Evolutionary conservation across 2,329 filamentous ascomycete genomes (phyloP).

Genomic region (Eutypella sp.): DNA sequence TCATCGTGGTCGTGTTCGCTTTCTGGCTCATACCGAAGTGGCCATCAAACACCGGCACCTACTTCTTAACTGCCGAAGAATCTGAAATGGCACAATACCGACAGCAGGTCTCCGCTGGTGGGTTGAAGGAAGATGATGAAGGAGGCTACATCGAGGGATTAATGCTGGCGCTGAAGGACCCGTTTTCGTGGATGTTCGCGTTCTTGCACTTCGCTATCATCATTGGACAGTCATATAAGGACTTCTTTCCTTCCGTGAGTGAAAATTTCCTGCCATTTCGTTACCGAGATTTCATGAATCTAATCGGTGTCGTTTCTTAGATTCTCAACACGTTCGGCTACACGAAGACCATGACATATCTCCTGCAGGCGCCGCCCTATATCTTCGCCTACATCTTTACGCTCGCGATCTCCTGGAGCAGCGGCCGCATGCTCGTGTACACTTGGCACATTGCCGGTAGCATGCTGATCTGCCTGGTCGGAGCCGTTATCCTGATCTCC

Average conservation of each 20-base stretch:
- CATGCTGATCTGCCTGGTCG: constrained; percentile 31
- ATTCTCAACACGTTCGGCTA: constrained; percentile 26
- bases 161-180: constrained; percentile 28
- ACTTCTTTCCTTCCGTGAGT: constrained; percentile 36
- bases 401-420: constrained; percentile 32
- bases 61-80: constrained; percentile 33
- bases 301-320: no score
- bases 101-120: constrained; percentile 30
- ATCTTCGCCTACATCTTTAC: constrained; percentile 37
- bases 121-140: constrained; percentile 30
- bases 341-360: constrained; percentile 27
- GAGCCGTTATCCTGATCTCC: constrained; percentile 37
- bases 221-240: constrained; percentile 36
- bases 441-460: constrained; percentile 36
- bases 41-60: constrained; percentile 26
- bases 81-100: constrained; percentile 33
- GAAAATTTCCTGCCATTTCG: no score
- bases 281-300: background rate
- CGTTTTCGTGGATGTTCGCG: constrained; percentile 33
- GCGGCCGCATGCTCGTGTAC: constrained; percentile 31
- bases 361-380: constrained; percentile 37
- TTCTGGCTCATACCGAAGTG: constrained; percentile 34
- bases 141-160: constrained; percentile 35
- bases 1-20: constrained; percentile 24
- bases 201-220: constrained; percentile 38